Percentiles rank a stretch among this genome's conserved stretches.
Conservation (phyloP, 305 asterid species). For the Caryopteris hybrid region DNA sequence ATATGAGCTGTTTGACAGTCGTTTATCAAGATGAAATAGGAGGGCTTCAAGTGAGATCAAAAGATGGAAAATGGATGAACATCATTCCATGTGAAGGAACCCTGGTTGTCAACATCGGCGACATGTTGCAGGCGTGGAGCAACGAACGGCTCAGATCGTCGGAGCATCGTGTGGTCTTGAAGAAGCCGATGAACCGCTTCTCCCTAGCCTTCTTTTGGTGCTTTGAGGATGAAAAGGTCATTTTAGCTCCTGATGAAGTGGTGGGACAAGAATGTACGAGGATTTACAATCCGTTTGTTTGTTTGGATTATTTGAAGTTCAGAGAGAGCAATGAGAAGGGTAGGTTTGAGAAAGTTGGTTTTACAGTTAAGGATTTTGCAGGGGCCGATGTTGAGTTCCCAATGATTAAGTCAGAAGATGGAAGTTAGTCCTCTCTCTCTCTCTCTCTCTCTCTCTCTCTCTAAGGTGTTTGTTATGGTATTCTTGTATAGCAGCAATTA, state of each 20-base stretch:
- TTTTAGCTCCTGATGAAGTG: slow-evolving; percentile 53
- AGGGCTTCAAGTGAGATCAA: slow-evolving; percentile 66
- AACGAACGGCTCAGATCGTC: slow-evolving; percentile 58
- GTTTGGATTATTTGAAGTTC: slow-evolving; percentile 52
- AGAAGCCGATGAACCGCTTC: slow-evolving; percentile 38
- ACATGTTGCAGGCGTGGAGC: slow-evolving; percentile 83
- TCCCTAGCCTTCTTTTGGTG: slow-evolving; percentile 77
- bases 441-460: no score
- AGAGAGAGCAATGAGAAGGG: slow-evolving; percentile 59
- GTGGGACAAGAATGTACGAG: slow-evolving; percentile 34
- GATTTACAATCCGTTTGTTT: slow-evolving; percentile 47
- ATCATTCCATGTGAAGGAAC: slow-evolving; percentile 52
- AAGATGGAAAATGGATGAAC: slow-evolving; percentile 62
- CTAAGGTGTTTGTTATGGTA: not conserved
- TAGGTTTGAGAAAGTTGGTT: slow-evolving; percentile 70
- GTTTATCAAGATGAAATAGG: slow-evolving; percentile 66
- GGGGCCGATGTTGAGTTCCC: slow-evolving; percentile 22
- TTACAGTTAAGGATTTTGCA: slow-evolving; percentile 64
- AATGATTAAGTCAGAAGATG: slow-evolving; percentile 1
- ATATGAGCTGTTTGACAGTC: slow-evolving; percentile 72
- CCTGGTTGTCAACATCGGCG: slow-evolving; percentile 71
- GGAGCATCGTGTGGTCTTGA: slow-evolving; percentile 61
- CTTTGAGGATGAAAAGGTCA: slow-evolving; percentile 61
- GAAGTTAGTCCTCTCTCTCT: not conserved
- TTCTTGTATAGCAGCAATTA: no score